Percentiles rank a stretch among this genome's conserved stretches.
Conservation (phyloP, 2,329 filamentous ascomycete genomes). For the Penicillium corylophilum region DNA sequence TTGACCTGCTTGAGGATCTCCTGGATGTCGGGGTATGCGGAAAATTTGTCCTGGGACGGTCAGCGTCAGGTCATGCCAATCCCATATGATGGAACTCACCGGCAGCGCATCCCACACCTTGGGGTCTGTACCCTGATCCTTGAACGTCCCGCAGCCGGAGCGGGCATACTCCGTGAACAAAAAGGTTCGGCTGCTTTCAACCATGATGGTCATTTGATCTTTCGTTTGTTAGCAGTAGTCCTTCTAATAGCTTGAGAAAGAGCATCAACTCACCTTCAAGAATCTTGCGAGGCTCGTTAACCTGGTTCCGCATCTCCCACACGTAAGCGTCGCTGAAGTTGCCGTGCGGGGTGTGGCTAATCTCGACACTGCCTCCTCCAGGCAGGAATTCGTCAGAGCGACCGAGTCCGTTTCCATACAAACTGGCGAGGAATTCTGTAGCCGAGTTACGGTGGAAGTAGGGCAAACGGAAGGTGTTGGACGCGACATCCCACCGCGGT, state of each 20-base stretch:
- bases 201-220: constrained; percentile 35
- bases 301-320: constrained; percentile 46
- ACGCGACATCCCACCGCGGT: constrained; percentile 67
- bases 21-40: constrained; percentile 28
- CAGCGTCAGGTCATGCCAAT: neutral
- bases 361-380: constrained; percentile 28
- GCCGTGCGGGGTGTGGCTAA: constrained; percentile 30
- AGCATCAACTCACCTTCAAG: constrained; percentile 32
- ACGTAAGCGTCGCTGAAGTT: constrained; percentile 47
- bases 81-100: constrained; percentile 10
- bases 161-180: constrained; percentile 31
- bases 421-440: constrained; percentile 46
- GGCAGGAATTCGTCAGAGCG: constrained; percentile 29
- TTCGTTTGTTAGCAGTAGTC: neutral
- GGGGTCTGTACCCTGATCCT: constrained; percentile 28
- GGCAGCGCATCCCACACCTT: constrained; percentile 29
- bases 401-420: constrained; percentile 31
- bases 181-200: constrained; percentile 30
- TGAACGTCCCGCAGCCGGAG: constrained; percentile 26
- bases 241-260: neutral
- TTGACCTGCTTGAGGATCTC: constrained; percentile 28
- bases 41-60: constrained; percentile 27
- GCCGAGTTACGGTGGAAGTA: constrained; percentile 72
- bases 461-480: constrained; percentile 69
- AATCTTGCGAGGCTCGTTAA: constrained; percentile 45